Evolutionary conservation across 140 eudicot genomes (phyloP).

Genomic region (Stevia rebaudiana): DNA sequence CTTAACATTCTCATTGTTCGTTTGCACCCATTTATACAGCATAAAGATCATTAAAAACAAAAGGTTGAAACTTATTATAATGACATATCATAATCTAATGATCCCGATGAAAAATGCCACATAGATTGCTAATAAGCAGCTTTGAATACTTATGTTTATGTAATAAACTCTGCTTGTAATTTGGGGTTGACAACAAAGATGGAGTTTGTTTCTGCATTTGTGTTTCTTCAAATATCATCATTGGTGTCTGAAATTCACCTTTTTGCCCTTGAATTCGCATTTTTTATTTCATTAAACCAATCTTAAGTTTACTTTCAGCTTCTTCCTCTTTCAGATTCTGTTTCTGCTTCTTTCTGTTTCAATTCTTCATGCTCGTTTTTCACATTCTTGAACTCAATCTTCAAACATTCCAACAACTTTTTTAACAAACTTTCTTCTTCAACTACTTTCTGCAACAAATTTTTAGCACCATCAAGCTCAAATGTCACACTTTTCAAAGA

Average conservation of each 20-base stretch:
- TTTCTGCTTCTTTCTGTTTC: conserved; percentile 65
- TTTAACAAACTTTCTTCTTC: conserved; percentile 63
- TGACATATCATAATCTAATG: neutral
- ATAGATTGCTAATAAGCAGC: conserved; percentile 48
- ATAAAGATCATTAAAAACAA: neutral
- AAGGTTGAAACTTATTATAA: neutral
- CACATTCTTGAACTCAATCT: conserved; percentile 56
- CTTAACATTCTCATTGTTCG: neutral
- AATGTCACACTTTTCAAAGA: conserved; percentile 47
- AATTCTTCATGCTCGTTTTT: conserved; percentile 64
- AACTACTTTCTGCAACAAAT: conserved; percentile 61
- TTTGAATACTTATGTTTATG: conserved; percentile 64
- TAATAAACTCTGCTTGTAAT: conserved; percentile 27
- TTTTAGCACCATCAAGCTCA: conserved; percentile 87
- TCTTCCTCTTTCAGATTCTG: conserved; percentile 74
- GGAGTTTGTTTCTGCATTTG: conserved; percentile 25
- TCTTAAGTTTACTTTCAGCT: conserved; percentile 49
- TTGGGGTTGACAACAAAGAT: conserved; percentile 37
- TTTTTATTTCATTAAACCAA: conserved; percentile 55
- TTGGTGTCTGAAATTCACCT: conserved; percentile 81
- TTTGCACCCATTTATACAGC: neutral
- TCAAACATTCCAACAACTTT: conserved; percentile 59
- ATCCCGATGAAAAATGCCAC: conserved; percentile 51
- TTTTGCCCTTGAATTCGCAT: conserved; percentile 78
- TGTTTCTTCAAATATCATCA: conserved; percentile 74